phyloP scores from a whole-genome alignment of 768 basidiomycete species.

The Naganishia vaughanmartiniae region DNA sequence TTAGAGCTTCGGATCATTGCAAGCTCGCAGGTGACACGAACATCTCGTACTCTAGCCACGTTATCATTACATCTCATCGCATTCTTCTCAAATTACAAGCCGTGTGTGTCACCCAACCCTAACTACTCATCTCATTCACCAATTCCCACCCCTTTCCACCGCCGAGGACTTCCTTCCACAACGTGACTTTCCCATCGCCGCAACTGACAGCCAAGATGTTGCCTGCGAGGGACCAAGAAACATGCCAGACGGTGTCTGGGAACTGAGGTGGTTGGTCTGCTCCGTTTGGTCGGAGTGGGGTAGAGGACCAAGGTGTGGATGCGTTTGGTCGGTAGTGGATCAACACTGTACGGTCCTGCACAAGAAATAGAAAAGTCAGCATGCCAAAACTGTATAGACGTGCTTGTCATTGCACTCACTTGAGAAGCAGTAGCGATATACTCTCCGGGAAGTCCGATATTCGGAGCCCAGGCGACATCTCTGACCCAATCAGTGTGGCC shows the following conservation, averaged over 20 bases:
- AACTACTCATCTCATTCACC: slow-evolving; percentile 90
- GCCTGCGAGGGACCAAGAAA: slow-evolving; percentile 94
- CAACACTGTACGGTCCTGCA: slow-evolving; percentile 51
- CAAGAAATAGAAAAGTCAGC: slow-evolving; percentile 46
- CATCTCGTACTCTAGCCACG: not conserved
- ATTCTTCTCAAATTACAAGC: not conserved
- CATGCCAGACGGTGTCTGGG: slow-evolving; percentile 97
- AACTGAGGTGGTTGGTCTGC: slow-evolving; percentile 68
- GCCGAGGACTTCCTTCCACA: slow-evolving; percentile 97
- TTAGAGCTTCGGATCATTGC: no score
- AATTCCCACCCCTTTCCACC: slow-evolving; percentile 81
- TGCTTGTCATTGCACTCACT: slow-evolving; percentile 52
- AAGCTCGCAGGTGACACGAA: no score
- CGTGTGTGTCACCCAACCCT: slow-evolving; percentile 37
- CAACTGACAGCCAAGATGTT: slow-evolving; percentile 95
- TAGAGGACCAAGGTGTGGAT: slow-evolving; percentile 48
- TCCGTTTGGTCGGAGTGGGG: slow-evolving; percentile 52
- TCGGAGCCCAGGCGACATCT: slow-evolving; percentile 98
- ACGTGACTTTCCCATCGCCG: slow-evolving; percentile 93
- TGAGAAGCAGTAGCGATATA: slow-evolving; percentile 96
- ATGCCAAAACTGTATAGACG: slow-evolving; percentile 37
- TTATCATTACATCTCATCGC: slow-evolving; percentile 5
- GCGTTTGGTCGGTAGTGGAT: slow-evolving; percentile 49
- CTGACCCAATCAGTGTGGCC: slow-evolving; percentile 97
- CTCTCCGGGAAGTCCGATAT: slow-evolving; percentile 86